These are phyloP conservation scores for Phytophthora citricola DNA, from an alignment of 352 stramenopile genomes.

Conservation along the genomic window DNA sequence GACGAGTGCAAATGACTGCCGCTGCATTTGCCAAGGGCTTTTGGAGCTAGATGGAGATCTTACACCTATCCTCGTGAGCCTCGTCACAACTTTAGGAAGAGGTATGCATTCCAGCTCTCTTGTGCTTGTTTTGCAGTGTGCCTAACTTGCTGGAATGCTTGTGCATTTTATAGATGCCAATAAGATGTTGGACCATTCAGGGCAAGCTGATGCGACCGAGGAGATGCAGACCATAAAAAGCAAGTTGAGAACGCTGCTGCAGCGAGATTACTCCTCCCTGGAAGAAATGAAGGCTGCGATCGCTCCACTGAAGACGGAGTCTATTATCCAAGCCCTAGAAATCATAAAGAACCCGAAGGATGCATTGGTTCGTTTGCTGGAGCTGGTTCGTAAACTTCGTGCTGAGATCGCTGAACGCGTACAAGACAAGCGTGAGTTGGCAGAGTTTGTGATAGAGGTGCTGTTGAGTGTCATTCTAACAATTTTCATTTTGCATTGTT, in stretches of 20 bases:
- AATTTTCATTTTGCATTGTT: neutral
- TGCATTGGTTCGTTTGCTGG: conserved; percentile 67
- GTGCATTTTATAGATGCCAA: conserved; percentile 64
- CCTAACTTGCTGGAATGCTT: neutral
- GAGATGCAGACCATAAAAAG: conserved; percentile 84
- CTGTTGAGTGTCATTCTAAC: conserved; percentile 7
- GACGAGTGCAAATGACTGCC: conserved; percentile 99
- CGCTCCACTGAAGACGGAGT: conserved; percentile 77
- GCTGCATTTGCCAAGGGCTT: conserved; percentile 99
- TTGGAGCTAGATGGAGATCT: conserved; percentile 99
- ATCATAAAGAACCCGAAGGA: conserved; percentile 88
- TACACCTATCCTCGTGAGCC: conserved; percentile 98
- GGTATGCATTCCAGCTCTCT: conserved; percentile 35
- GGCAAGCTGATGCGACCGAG: conserved; percentile 97
- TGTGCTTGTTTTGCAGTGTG: too few relatives aligned
- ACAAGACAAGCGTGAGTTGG: conserved; percentile 67
- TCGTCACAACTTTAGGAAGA: conserved; percentile 90
- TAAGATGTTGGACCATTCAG: conserved; percentile 99
- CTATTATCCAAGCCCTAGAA: conserved; percentile 78
- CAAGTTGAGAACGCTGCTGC: conserved; percentile 93
- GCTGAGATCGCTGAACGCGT: conserved; percentile 77
- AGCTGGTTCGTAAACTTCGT: conserved; percentile 81
- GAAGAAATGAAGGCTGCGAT: conserved; percentile 75
- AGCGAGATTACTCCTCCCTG: conserved; percentile 71
- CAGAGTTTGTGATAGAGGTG: neutral